Evolutionary conservation across 192 early-diverging fungal genomes (phyloP).

Genomic region (Entomortierella beljakovae): DNA sequence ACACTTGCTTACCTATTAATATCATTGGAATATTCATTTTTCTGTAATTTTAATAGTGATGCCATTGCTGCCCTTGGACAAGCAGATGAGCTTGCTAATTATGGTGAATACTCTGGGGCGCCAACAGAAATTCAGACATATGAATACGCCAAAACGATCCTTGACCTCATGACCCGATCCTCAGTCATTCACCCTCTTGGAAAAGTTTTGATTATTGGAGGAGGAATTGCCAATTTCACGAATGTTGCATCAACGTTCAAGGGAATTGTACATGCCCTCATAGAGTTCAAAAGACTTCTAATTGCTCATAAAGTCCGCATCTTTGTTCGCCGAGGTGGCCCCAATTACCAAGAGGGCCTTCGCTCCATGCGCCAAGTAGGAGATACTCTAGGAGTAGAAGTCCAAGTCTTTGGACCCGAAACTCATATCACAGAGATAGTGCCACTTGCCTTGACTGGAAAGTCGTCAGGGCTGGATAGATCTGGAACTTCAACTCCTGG

Average conservation of each 20-base stretch:
- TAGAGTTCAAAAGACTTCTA: slow-evolving; percentile 90
- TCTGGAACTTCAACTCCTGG: slow-evolving; percentile 48
- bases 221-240: slow-evolving; percentile 99
- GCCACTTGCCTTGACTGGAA: slow-evolving; percentile 87
- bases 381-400: slow-evolving; percentile 92
- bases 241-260: slow-evolving; percentile 99
- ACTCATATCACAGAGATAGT: slow-evolving; percentile 99
- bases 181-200: slow-evolving; percentile 81
- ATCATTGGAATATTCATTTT: not conserved
- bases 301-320: slow-evolving; percentile 92
- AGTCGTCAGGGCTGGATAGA: slow-evolving; percentile 62
- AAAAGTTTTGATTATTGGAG: slow-evolving; percentile 98
- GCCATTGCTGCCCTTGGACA: slow-evolving; percentile 98
- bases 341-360: slow-evolving; percentile 99
- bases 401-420: slow-evolving; percentile 97
- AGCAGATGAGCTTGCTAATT: slow-evolving; percentile 97
- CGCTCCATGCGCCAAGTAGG: slow-evolving; percentile 93
- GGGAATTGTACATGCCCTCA: slow-evolving; percentile 96
- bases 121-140: slow-evolving; percentile 99
- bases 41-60: slow-evolving; percentile 67
- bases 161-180: slow-evolving; percentile 98
- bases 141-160: slow-evolving; percentile 98
- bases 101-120: slow-evolving; percentile 99
- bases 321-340: slow-evolving; percentile 97
- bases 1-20: not conserved